A percentile compares a stretch with the other conserved stretches of the same genome.
Evolutionary conservation across 768 basidiomycete genomes (phyloP).

Genomic region (Leccinum disarticulatum): DNA sequence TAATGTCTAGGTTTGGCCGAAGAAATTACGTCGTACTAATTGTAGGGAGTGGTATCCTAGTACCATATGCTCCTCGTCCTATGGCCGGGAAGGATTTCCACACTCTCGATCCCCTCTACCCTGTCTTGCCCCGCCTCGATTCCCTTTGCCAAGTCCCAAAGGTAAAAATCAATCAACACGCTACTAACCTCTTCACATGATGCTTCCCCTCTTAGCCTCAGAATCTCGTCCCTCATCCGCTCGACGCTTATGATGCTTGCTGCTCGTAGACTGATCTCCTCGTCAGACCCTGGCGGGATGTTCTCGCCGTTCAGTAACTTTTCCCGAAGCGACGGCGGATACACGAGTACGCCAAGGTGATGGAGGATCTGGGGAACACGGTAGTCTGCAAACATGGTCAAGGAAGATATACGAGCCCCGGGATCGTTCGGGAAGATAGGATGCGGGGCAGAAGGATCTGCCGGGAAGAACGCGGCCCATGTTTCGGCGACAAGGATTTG

Average conservation of each 20-base stretch:
- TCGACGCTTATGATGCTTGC: conserved; percentile 83
- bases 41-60: conserved; percentile 36
- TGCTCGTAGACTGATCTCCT: conserved; percentile 79
- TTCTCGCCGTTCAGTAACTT: conserved; percentile 45
- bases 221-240: conserved; percentile 62
- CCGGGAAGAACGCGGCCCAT: conserved; percentile 89
- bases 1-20: not conserved
- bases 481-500: conserved; percentile 90
- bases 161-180: conserved; percentile 86
- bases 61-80: conserved; percentile 88
- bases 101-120: conserved; percentile 58
- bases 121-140: conserved; percentile 62
- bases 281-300: conserved; percentile 55
- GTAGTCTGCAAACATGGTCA: conserved; percentile 96
- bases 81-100: conserved; percentile 65
- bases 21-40: conserved; percentile 13
- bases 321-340: conserved; percentile 59
- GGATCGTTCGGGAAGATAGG: conserved; percentile 66
- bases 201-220: conserved; percentile 25
- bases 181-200: conserved; percentile 48
- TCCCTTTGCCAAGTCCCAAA: conserved; percentile 85
- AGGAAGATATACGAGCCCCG: conserved; percentile 61
- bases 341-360: conserved; percentile 73
- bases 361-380: conserved; percentile 89
- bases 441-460: conserved; percentile 45